These are phyloP conservation scores for Pythium sukuiense DNA, from an alignment of 352 stramenopile species.

Conservation along the genomic window DNA sequence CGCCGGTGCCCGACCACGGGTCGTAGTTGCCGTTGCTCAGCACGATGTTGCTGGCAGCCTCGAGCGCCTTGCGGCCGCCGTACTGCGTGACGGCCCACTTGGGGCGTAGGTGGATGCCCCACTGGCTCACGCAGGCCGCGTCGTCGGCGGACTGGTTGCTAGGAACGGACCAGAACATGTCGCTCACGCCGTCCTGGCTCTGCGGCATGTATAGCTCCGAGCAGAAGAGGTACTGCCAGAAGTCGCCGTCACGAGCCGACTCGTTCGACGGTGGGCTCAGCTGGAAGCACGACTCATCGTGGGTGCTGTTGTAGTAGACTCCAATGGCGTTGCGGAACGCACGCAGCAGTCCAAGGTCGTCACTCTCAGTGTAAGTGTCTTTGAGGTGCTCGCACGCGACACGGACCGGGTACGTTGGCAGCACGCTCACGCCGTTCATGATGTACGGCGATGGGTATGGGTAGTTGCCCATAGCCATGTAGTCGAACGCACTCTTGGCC, in stretches of 20 bases:
- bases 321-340: constrained; percentile 35
- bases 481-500: constrained; percentile 84
- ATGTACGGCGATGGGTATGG: constrained; percentile 95
- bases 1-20: constrained; percentile 76
- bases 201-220: constrained; percentile 46
- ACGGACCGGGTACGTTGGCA: constrained; percentile 83
- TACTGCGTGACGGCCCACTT: constrained; percentile 45
- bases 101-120: constrained; percentile 39
- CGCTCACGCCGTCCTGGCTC: constrained; percentile 44
- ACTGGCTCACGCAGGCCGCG: constrained; percentile 39
- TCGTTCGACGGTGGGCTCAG: neutral
- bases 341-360: constrained; percentile 25
- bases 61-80: constrained; percentile 36
- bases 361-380: constrained; percentile 22
- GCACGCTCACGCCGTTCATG: constrained; percentile 44
- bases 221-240: constrained; percentile 54
- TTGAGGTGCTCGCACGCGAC: constrained; percentile 56
- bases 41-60: constrained; percentile 81
- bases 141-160: constrained; percentile 40
- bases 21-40: constrained; percentile 90
- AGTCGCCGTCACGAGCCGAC: constrained; percentile 11
- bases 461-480: constrained; percentile 96
- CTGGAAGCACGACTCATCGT: constrained; percentile 35
- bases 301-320: constrained; percentile 46
- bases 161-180: constrained; percentile 66